Conservation (phyloP, 2,329 filamentous ascomycete species). For the Ophiostoma himal-ulmi region DNA sequence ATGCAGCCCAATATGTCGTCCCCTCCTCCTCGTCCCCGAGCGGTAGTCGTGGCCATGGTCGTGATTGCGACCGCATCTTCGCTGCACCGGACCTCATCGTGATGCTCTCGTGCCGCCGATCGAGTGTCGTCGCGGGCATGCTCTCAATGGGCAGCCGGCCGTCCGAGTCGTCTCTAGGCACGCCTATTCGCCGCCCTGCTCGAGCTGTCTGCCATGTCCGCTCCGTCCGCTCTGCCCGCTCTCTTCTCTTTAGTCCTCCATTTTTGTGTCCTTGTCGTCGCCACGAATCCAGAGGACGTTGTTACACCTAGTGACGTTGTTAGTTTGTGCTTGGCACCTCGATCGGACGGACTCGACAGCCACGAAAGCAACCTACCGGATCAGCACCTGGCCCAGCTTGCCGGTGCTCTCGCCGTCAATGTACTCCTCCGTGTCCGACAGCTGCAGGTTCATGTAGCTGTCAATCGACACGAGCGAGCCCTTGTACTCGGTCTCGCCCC, state of each 20-base stretch:
- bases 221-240: background rate
- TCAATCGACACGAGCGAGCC: constrained; percentile 83
- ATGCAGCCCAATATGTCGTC: background rate
- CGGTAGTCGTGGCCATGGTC: background rate
- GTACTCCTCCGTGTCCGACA: constrained; percentile 85
- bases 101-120: background rate
- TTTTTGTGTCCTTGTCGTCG: constrained; percentile 50
- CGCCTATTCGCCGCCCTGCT: background rate
- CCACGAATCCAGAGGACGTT: constrained; percentile 90
- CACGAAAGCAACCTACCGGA: constrained; percentile 54
- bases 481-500: constrained; percentile 97
- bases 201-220: background rate
- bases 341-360: too few species aligned
- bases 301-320: constrained; percentile 45
- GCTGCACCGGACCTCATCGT: background rate
- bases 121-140: background rate
- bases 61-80: too few species aligned
- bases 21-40: background rate
- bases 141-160: constrained; percentile 2
- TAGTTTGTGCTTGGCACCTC: background rate
- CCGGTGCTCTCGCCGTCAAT: constrained; percentile 82
- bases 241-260: constrained; percentile 43
- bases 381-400: constrained; percentile 81
- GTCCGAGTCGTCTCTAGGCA: background rate
- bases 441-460: constrained; percentile 98